Percentiles rank a stretch among this genome's conserved stretches.
phyloP scores from a whole-genome alignment of 345 rosid genomes.

The Punica granatum region DNA sequence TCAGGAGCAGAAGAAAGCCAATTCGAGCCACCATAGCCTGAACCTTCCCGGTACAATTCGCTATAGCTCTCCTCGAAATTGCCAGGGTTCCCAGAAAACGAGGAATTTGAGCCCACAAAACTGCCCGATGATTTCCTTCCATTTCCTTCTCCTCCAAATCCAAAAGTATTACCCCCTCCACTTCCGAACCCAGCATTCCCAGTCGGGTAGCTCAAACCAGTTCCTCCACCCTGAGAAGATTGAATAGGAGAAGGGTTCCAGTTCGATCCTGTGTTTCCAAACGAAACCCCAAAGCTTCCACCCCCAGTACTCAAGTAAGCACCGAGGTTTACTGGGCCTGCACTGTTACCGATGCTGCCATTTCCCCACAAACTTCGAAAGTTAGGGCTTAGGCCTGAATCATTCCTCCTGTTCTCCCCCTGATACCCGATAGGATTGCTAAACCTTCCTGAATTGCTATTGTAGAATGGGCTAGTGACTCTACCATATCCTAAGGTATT shows the following conservation, averaged over 20 bases:
- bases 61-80: slow-evolving; percentile 54
- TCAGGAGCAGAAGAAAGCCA: slow-evolving; percentile 70
- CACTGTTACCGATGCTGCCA: slow-evolving; percentile 35
- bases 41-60: slow-evolving; percentile 50
- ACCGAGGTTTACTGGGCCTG: slow-evolving; percentile 40
- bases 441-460: slow-evolving; percentile 56
- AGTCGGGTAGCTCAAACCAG: slow-evolving; percentile 26
- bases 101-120: slow-evolving; percentile 40
- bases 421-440: slow-evolving; percentile 63
- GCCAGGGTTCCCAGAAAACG: slow-evolving; percentile 50
- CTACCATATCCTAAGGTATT: slow-evolving; percentile 61
- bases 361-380: slow-evolving; percentile 78
- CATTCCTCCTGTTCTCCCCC: slow-evolving; percentile 40
- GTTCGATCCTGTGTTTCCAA: slow-evolving; percentile 57
- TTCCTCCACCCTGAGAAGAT: slow-evolving; percentile 34
- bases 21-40: slow-evolving; percentile 64
- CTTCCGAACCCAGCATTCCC: slow-evolving; percentile 29
- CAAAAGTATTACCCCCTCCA: slow-evolving; percentile 33
- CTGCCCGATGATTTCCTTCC: slow-evolving; percentile 44
- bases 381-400: slow-evolving; percentile 48
- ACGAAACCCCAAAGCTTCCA: slow-evolving; percentile 51
- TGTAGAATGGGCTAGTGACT: slow-evolving; percentile 43
- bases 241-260: slow-evolving; percentile 57
- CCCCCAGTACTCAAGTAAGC: slow-evolving; percentile 39
- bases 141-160: slow-evolving; percentile 42